These are phyloP conservation scores for Purpureocillium takamizusanense DNA, from an alignment of 2,329 filamentous ascomycete genomes.

Conservation along the genomic window DNA sequence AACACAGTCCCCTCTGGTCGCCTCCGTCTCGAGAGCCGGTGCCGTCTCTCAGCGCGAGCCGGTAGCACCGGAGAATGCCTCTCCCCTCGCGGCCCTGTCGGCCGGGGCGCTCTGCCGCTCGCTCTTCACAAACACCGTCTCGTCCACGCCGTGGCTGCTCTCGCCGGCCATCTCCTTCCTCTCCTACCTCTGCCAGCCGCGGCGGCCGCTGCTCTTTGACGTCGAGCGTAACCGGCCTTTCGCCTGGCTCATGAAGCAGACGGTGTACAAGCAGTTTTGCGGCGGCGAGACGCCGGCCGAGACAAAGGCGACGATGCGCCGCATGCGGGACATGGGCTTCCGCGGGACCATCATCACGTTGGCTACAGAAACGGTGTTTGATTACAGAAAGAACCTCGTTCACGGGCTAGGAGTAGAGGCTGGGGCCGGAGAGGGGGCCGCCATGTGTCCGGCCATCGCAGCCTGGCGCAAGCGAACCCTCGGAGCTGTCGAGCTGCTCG, in stretches of 20 bases:
- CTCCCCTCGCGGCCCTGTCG: constrained; percentile 20
- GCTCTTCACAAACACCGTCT: constrained; percentile 34
- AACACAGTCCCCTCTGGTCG: background rate
- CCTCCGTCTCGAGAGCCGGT: background rate
- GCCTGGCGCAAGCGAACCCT: constrained; percentile 23
- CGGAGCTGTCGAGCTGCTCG: constrained; percentile 20
- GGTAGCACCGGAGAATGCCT: background rate
- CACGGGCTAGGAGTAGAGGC: constrained; percentile 18
- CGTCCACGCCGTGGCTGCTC: constrained; percentile 32
- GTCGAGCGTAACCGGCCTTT: constrained; percentile 42
- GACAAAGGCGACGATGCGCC: constrained; percentile 30
- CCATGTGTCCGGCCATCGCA: constrained; percentile 25
- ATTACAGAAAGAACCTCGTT: constrained; percentile 20
- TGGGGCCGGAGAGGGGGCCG: constrained; percentile 30
- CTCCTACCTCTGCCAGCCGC: constrained; percentile 26
- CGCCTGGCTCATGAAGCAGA: constrained; percentile 36
- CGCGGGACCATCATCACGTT: constrained; percentile 47
- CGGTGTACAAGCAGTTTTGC: constrained; percentile 48
- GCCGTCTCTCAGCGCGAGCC: background rate
- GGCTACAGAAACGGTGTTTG: constrained; percentile 33
- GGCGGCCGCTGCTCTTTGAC: constrained; percentile 27
- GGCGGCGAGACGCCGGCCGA: constrained; percentile 39
- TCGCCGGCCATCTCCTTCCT: constrained; percentile 26
- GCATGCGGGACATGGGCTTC: constrained; percentile 39
- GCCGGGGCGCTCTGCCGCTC: constrained; percentile 27